Conservation (phyloP, 179 eudicot genomes). For the Carnegiea gigantea region DNA sequence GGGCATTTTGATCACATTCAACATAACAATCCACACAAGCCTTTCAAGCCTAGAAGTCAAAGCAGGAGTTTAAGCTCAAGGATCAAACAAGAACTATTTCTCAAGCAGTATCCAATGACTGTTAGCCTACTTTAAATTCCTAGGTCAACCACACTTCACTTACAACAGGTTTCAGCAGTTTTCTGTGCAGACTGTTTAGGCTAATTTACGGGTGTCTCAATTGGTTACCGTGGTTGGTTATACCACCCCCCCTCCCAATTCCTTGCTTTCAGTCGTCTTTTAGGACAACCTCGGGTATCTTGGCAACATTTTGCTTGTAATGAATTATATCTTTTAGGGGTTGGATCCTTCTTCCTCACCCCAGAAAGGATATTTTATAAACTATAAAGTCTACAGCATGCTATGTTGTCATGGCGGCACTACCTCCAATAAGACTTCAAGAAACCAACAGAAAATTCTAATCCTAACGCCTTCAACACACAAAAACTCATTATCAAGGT, state of each 20-base stretch:
- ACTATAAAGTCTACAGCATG: background rate
- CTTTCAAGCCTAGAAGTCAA: background rate
- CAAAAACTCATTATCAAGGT: background rate
- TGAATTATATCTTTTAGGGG: too few species aligned
- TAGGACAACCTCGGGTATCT: too few species aligned
- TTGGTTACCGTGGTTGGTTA: too few species aligned
- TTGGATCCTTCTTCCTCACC: too few species aligned
- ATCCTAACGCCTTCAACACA: background rate
- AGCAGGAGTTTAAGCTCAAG: background rate
- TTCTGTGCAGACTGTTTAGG: background rate
- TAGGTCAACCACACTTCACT: background rate
- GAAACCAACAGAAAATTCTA: background rate
- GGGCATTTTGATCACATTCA: background rate
- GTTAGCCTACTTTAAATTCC: background rate
- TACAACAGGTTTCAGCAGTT: background rate
- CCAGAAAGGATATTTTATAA: too few species aligned
- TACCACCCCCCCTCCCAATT: too few species aligned
- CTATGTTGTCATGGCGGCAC: background rate
- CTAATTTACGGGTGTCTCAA: too few species aligned
- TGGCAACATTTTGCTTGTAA: too few species aligned
- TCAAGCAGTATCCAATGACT: background rate
- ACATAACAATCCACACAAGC: background rate
- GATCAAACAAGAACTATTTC: background rate
- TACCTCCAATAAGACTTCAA: background rate
- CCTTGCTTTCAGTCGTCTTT: too few species aligned